phyloP scores from a whole-genome alignment of 495 filamentous ascomycete genomes.

The Cladorrhinum samala region DNA sequence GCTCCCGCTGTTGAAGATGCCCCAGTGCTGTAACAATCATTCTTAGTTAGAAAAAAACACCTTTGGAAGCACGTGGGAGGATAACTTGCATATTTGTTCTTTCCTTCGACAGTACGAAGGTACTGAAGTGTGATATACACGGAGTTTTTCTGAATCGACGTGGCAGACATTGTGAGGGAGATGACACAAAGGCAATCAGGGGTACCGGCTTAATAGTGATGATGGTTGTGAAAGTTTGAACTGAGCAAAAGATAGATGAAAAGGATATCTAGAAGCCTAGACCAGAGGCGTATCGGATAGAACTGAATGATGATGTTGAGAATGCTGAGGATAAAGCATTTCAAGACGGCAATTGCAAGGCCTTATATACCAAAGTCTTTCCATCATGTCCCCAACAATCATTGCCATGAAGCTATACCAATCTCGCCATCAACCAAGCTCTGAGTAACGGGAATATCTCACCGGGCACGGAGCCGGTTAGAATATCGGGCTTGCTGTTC shows the following conservation, averaged over 20 bases:
- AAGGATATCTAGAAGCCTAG: neutral
- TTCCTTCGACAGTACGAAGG: neutral
- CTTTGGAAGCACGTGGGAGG: neutral
- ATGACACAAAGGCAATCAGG: too few species aligned
- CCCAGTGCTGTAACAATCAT: conserved; percentile 1
- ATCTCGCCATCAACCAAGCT: too few species aligned
- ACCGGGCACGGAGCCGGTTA: too few species aligned
- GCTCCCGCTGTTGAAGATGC: neutral
- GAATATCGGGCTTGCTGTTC: too few species aligned
- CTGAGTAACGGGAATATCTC: too few species aligned
- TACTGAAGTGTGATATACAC: neutral
- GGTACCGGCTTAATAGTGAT: too few species aligned
- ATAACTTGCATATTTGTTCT: neutral
- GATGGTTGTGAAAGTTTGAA: too few species aligned
- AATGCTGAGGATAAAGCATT: neutral
- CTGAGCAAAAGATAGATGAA: neutral
- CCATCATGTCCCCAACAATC: too few species aligned
- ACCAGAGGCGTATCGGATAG: neutral
- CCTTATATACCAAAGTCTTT: too few species aligned
- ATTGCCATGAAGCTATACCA: too few species aligned
- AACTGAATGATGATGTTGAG: neutral
- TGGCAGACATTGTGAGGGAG: neutral
- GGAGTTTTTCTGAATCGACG: neutral
- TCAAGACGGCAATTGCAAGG: neutral
- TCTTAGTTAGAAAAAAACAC: neutral